Evolutionary conservation across 75 land plant species (phyloP).

Genomic region (Selaginella tamariscina): DNA sequence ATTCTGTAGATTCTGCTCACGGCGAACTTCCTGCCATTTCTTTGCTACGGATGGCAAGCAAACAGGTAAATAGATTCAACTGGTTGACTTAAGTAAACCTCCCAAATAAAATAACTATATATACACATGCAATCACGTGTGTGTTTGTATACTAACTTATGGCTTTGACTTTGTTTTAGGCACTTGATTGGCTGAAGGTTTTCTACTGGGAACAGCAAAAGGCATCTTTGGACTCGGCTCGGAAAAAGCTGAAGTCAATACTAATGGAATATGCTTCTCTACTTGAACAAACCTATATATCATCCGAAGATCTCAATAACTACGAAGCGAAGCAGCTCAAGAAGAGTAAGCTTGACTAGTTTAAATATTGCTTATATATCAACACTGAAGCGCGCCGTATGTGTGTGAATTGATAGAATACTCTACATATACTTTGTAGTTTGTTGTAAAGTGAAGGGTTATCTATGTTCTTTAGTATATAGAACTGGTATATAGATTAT

Average conservation of each 20-base stretch:
- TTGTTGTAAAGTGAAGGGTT: no score
- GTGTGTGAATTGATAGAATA: no score
- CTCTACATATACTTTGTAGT: no score
- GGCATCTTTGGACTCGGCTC: constrained; percentile 34
- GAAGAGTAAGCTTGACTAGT: no score
- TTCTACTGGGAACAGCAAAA: constrained; percentile 81
- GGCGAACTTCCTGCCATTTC: constrained; percentile 59
- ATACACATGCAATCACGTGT: not conserved
- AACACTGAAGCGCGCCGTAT: no score
- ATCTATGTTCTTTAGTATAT: no score
- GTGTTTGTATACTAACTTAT: not conserved
- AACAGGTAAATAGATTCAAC: constrained; percentile 32
- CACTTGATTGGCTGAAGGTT: constrained; percentile 60
- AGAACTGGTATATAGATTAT: no score
- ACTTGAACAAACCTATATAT: not conserved
- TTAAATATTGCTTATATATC: no score
- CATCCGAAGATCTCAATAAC: not conserved
- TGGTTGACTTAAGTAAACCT: not conserved
- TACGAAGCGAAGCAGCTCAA: not conserved
- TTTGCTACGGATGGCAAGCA: constrained; percentile 50
- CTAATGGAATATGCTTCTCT: constrained; percentile 24
- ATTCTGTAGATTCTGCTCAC: constrained; percentile 60
- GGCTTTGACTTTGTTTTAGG: constrained; percentile 31
- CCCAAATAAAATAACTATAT: no score
- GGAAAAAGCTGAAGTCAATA: constrained; percentile 36